These are phyloP conservation scores for Ceratocystis albifundus DNA, from an alignment of 2,329 filamentous ascomycete species.

Conservation along the genomic window DNA sequence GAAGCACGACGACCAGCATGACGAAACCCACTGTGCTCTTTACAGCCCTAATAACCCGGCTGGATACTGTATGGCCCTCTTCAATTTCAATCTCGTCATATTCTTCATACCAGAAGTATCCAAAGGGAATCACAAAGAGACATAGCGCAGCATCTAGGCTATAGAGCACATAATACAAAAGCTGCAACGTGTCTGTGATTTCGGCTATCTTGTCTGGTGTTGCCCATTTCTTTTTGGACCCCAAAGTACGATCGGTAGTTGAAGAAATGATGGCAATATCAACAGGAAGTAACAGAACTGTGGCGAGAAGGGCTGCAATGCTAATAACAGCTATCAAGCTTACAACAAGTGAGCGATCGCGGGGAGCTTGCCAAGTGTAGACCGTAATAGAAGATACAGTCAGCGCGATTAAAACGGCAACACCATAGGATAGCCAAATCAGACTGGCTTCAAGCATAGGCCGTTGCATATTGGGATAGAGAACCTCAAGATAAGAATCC, in stretches of 20 bases:
- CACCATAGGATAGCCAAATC: conserved; percentile 89
- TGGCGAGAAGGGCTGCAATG: conserved; percentile 76
- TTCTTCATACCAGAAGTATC: conserved; percentile 97
- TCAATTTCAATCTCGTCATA: conserved; percentile 85
- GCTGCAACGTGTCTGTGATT: conserved; percentile 68
- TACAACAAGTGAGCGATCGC: conserved; percentile 72
- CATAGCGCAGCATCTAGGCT: conserved; percentile 84
- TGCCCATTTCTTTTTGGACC: conserved; percentile 89
- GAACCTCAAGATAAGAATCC: background rate
- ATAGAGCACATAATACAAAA: conserved; percentile 89
- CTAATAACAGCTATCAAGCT: conserved; percentile 78
- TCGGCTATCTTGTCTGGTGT: conserved; percentile 66
- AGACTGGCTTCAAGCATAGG: conserved; percentile 51
- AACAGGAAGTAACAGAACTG: conserved; percentile 81
- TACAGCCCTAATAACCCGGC: conserved; percentile 67
- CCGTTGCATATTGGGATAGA: conserved; percentile 12
- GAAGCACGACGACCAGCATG: conserved; percentile 65
- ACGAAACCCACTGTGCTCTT: conserved; percentile 88
- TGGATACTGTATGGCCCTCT: conserved; percentile 57
- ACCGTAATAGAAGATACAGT: conserved; percentile 72
- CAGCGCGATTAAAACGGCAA: conserved; percentile 66
- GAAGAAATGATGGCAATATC: conserved; percentile 91
- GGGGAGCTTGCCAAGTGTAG: conserved; percentile 80
- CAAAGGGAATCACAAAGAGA: conserved; percentile 80
- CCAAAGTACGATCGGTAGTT: conserved; percentile 62